Conservation (phyloP, 2,329 filamentous ascomycete genomes). For the Ceratocystis ficicola region DNA sequence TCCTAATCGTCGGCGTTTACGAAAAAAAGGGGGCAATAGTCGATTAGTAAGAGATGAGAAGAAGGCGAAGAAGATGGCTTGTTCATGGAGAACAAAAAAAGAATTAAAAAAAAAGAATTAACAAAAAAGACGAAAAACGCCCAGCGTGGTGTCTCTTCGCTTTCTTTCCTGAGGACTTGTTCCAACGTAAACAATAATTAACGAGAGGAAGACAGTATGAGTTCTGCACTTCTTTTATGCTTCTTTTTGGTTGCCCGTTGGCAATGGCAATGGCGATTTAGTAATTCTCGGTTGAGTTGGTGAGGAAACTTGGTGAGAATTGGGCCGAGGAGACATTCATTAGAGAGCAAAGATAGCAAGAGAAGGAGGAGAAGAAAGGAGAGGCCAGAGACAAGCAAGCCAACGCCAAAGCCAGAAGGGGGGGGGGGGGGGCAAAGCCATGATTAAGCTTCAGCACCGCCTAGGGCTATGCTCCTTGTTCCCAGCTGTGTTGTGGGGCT, state of each 20-base stretch:
- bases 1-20: too few species aligned
- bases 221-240: not conserved
- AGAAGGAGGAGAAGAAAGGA: slow-evolving; percentile 10
- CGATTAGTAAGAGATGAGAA: not conserved
- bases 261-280: not conserved
- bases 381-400: not conserved
- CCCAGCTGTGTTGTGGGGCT: too few species aligned
- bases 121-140: not conserved
- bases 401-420: not conserved
- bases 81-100: not conserved
- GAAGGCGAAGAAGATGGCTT: not conserved
- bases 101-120: slow-evolving; percentile 11
- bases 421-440: not conserved
- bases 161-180: not conserved
- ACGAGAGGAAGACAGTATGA: not conserved
- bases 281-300: not conserved
- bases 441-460: too few species aligned
- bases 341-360: not conserved
- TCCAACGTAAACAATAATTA: not conserved
- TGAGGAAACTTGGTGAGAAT: slow-evolving; percentile 2
- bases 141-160: slow-evolving; percentile 8
- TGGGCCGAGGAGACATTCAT: too few species aligned
- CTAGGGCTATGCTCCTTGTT: too few species aligned
- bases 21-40: not conserved
- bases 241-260: not conserved